Evolutionary conservation across 2,329 filamentous ascomycete genomes (phyloP), one percentile per base, ranked within the genome.

Genomic region (Fusarium sp.): DNA sequence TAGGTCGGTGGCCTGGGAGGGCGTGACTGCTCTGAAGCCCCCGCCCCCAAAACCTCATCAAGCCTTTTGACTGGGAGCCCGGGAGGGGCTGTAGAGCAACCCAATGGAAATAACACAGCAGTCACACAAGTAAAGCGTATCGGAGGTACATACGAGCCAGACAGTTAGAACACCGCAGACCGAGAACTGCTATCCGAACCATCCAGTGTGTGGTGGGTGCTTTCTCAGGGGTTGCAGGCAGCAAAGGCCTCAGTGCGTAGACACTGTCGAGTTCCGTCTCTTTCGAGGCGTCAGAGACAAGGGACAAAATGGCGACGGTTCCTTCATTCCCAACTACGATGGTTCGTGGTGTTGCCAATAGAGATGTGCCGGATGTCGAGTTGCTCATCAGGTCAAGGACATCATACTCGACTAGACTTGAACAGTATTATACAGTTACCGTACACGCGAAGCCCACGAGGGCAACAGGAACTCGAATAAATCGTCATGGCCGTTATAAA

Each of bases 401-500:
- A 18, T 50, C 9, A 50, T 31, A 14, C 23, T 29, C 49, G n/a
- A 51, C 27, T 16, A 31, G 42, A 16, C 42, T 25, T 33, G 14
- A 50, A 10, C 46, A 50, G 27, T 51, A 51, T 49, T 49, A 49
- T 49, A 49, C 44, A 49, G 44, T 49, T 49, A 49, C 44, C 44
- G 23, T 49, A 49, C 57, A n/a, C 34, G n/a, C 40, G 40, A 57
- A 40, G 14, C 27, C 23, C 23, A 49, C 9, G 14, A 49, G 14
- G 44, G 23, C 44, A 49, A 29, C 44, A 49, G 44, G 44, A 49
- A 51, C 49, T 51, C 27, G 27, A 68, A 55, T 68, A 62, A 68
- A 71, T 71, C 68, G 50, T 69, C 62, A 71, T 67, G 58, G 46
- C 68, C 68, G 59, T 71, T 67, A 66, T 69, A 67, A 49, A 69